Evolutionary conservation across 2,329 filamentous ascomycete species (phyloP).

Genomic region (Trichophyton rubrum): DNA sequence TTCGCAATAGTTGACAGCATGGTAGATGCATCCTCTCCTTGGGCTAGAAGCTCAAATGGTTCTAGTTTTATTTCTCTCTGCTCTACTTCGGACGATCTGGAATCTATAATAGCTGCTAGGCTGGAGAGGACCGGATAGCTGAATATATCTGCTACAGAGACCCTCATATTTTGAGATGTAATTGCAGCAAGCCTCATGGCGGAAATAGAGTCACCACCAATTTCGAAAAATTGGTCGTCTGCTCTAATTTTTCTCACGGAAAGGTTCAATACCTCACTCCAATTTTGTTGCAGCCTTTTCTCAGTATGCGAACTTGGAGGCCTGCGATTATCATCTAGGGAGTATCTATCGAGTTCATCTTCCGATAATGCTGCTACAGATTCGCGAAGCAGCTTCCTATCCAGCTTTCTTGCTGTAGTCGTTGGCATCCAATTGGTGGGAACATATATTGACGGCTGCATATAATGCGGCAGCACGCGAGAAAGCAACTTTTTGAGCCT

Average conservation of each 20-base stretch:
- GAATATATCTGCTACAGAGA: constrained; percentile 5
- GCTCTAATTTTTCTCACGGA: background rate
- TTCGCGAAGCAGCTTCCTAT: constrained; percentile 21
- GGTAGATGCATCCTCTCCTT: background rate
- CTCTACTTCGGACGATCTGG: background rate
- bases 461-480: constrained; percentile 22
- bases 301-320: background rate
- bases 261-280: constrained; percentile 2
- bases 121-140: background rate
- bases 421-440: constrained; percentile 19
- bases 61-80: background rate
- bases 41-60: background rate
- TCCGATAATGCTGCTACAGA: background rate
- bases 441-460: constrained; percentile 25
- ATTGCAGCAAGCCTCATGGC: constrained; percentile 5
- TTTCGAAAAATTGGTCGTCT: constrained; percentile 2
- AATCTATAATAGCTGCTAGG: background rate
- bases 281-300: background rate
- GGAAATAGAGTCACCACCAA: constrained; percentile 6
- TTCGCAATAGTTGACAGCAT: background rate
- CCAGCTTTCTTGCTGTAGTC: constrained; percentile 22
- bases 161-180: background rate
- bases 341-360: background rate
- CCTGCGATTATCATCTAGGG: background rate
- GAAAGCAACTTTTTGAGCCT: constrained; percentile 8